A percentile compares a stretch with the other conserved stretches of the same genome.
Conservation (phyloP, 805 yeast species). For the Tetrapisispora namnaoensis region DNA sequence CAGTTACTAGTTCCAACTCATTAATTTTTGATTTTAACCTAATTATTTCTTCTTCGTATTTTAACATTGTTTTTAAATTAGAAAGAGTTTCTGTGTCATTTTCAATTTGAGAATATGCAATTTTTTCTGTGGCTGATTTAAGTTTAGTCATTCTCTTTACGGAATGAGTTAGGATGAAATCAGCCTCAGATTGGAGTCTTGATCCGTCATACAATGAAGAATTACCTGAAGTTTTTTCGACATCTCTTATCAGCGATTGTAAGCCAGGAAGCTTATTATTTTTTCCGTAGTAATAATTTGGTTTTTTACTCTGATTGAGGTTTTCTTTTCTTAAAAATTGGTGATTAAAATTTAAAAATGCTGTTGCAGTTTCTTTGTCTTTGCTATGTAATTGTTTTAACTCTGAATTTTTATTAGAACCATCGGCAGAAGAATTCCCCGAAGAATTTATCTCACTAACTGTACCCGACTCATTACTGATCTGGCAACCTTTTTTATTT, state of each 20-base stretch:
- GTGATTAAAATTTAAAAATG: no score
- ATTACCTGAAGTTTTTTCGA: neutral
- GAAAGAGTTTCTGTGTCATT: neutral
- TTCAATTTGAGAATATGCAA: no score
- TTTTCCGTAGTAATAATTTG: neutral
- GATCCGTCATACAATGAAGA: neutral
- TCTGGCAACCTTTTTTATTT: neutral
- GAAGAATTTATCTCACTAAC: neutral
- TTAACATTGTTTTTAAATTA: neutral
- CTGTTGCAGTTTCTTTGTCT: neutral
- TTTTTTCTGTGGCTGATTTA: neutral
- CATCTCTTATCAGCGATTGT: neutral
- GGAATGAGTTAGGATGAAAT: neutral
- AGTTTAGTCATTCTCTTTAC: neutral
- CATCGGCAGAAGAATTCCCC: neutral
- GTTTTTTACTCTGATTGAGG: neutral
- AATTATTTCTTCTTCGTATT: conserved; percentile 25
- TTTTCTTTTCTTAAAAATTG: no score
- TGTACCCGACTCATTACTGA: neutral
- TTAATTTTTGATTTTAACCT: conserved; percentile 65
- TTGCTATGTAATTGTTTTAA: neutral
- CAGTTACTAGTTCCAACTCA: conserved; percentile 86
- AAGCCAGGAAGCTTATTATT: neutral
- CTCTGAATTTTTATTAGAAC: neutral
- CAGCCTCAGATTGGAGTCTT: neutral